Evolutionary conservation across 129 eudicot species (phyloP).

Genomic region (Logfia minima): DNA sequence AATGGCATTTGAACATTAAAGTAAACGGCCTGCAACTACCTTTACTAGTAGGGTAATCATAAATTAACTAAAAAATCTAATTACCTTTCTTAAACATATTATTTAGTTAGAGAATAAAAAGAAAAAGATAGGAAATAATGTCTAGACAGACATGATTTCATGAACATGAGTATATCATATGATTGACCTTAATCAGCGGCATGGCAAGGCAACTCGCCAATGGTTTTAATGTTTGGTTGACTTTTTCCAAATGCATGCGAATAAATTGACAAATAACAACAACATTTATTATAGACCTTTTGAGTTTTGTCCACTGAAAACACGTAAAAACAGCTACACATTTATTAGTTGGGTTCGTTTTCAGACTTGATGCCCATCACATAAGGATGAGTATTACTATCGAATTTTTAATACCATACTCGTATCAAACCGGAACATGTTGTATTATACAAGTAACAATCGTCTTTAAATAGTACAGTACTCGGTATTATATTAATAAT

Average conservation of each 20-base stretch:
- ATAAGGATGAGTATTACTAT: neutral
- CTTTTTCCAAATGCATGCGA: constrained; percentile 10
- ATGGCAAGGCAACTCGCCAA: constrained; percentile 4
- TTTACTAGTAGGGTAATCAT: neutral
- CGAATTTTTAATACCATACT: neutral
- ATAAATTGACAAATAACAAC: neutral
- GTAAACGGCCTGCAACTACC: neutral
- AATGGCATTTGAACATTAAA: neutral
- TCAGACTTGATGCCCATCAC: neutral
- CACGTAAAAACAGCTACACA: constrained; percentile 27
- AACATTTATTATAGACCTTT: neutral
- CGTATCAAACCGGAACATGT: too few species aligned
- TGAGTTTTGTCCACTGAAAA: constrained; percentile 9
- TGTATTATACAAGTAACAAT: too few species aligned
- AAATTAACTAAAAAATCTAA: neutral
- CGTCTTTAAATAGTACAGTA: too few species aligned
- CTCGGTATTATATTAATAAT: too few species aligned
- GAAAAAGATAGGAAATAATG: neutral
- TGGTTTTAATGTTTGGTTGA: constrained; percentile 22
- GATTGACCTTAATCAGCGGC: constrained; percentile 29
- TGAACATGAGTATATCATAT: neutral
- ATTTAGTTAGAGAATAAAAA: neutral
- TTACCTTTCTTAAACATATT: too few species aligned
- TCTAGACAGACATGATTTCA: constrained; percentile 24
- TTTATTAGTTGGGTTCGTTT: constrained; percentile 6